These are phyloP conservation scores for Aureobasidium namibiae DNA, from an alignment of 2,329 filamentous ascomycete species.

Conservation along the genomic window DNA sequence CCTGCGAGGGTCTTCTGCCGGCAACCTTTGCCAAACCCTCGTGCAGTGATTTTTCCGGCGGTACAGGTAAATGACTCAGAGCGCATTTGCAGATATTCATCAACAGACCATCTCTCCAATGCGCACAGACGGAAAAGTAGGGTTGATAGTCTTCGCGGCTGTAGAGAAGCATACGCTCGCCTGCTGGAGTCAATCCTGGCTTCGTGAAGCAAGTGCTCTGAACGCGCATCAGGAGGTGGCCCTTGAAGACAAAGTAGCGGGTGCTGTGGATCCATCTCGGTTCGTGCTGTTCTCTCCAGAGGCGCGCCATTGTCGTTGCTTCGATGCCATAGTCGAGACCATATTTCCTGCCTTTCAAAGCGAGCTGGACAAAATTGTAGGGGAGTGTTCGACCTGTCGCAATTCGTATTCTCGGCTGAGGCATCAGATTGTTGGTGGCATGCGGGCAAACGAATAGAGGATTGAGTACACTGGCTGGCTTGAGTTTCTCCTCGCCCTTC, in stretches of 20 bases:
- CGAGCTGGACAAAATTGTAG: conserved; percentile 53
- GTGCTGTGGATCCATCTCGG: conserved; percentile 47
- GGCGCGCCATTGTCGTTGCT: conserved; percentile 39
- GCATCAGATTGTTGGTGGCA: conserved; percentile 41
- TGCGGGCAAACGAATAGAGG: conserved; percentile 51
- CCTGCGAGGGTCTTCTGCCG: conserved; percentile 22
- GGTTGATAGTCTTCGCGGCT: conserved; percentile 53
- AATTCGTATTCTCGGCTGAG: conserved; percentile 41
- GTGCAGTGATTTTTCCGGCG: conserved; percentile 24
- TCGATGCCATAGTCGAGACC: conserved; percentile 41
- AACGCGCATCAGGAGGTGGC: conserved; percentile 51
- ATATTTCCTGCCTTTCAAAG: conserved; percentile 41
- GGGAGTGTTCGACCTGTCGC: conserved; percentile 48
- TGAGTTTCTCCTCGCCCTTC: conserved; percentile 45
- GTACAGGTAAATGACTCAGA: conserved; percentile 47
- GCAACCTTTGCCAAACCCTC: conserved; percentile 25
- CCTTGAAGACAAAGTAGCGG: conserved; percentile 44
- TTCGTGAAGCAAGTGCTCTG: conserved; percentile 47
- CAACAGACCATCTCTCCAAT: conserved; percentile 54
- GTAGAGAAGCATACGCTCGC: conserved; percentile 49
- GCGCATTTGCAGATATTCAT: conserved; percentile 56
- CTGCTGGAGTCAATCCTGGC: conserved; percentile 39
- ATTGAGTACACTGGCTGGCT: conserved; percentile 46
- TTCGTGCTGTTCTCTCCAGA: conserved; percentile 43
- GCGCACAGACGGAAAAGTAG: conserved; percentile 54